Conservation (phyloP, 75 land plant species). For the Pseudotsuga menziesii region DNA sequence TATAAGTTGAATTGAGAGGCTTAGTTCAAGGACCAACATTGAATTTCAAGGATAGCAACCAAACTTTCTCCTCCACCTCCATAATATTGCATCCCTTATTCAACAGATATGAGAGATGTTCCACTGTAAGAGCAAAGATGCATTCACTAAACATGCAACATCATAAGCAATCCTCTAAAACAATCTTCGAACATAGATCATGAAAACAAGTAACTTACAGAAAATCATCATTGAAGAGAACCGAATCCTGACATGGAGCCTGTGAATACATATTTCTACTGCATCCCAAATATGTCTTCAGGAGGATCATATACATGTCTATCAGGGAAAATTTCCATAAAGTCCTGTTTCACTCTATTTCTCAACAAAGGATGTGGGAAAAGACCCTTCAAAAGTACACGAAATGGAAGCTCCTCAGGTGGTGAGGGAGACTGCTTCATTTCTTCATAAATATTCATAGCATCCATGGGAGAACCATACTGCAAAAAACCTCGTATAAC, state of each 20-base stretch:
- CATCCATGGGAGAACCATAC: conserved; percentile 68
- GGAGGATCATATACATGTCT: conserved; percentile 70
- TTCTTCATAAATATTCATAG: conserved; percentile 78
- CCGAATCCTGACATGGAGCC: background rate
- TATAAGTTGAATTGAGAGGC: no score
- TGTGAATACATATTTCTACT: conserved; percentile 7
- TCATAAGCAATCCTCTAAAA: background rate
- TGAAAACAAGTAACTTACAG: background rate
- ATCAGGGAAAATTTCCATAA: conserved; percentile 64
- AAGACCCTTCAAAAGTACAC: conserved; percentile 63
- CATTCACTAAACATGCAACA: no score
- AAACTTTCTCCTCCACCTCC: no score
- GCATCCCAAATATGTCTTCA: conserved; percentile 61
- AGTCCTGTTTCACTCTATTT: conserved; percentile 69
- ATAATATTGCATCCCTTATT: no score
- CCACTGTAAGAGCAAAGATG: no score
- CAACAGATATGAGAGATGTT: no score
- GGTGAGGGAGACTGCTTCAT: conserved; percentile 72
- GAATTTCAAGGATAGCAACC: no score
- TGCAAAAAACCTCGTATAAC: conserved; percentile 79
- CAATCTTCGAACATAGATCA: background rate
- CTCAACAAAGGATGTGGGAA: conserved; percentile 62
- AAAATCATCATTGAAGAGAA: background rate
- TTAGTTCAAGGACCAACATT: no score
- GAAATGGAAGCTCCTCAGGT: conserved; percentile 61